Percentiles rank a stretch among this genome's conserved stretches.
Evolutionary conservation across 768 basidiomycete species (phyloP).

Genomic region (Baorangia bicolor): DNA sequence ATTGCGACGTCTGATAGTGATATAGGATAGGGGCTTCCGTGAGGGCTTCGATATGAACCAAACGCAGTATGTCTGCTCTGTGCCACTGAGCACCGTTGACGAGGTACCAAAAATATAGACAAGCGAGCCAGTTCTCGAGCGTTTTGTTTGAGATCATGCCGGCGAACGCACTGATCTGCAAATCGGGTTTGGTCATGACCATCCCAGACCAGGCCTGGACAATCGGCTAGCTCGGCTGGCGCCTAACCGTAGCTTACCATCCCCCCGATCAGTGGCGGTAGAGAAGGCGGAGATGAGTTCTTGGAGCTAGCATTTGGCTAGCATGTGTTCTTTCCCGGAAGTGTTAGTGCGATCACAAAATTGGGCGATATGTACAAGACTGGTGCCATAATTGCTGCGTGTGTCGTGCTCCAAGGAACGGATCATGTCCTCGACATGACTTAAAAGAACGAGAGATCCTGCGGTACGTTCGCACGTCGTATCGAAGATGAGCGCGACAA

Average conservation of each 20-base stretch:
- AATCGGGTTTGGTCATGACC: no score
- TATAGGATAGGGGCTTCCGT: no score
- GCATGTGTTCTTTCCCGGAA: conserved; percentile 18
- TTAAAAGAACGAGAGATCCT: no score
- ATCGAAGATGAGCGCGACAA: no score
- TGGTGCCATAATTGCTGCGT: not conserved
- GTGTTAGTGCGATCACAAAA: conserved; percentile 37
- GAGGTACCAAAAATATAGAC: conserved; percentile 37
- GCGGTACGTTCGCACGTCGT: no score
- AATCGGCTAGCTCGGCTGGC: no score
- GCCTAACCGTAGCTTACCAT: no score
- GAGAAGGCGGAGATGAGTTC: conserved; percentile 32
- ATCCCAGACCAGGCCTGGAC: no score
- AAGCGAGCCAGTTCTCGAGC: conserved; percentile 36
- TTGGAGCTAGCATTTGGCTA: conserved; percentile 23
- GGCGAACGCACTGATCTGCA: no score
- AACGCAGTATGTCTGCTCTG: not conserved
- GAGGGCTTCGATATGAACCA: no score
- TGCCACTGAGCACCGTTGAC: not conserved
- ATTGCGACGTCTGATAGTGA: no score
- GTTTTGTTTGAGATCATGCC: conserved; percentile 19
- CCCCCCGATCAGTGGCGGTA: no score
- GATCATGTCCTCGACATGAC: not conserved
- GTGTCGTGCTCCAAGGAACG: not conserved
- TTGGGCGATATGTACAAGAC: conserved; percentile 31